Evolutionary conservation across 192 early-diverging fungal genomes (phyloP), one percentile per base, ranked within the genome.

Genomic region (Mortierella alpina): DNA sequence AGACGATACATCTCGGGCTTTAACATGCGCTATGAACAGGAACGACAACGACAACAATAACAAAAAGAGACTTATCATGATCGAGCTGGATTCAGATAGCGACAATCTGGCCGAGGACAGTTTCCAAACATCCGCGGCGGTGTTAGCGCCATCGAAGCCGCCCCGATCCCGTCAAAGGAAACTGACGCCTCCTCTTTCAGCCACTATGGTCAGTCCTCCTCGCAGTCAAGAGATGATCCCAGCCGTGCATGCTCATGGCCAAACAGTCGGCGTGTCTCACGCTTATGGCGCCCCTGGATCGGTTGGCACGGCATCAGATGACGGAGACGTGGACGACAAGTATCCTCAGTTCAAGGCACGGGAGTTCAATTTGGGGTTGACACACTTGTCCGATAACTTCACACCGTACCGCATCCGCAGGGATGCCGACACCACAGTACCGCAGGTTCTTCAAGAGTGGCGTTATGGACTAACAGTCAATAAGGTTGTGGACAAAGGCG

Each of bases 21-120:
- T 40, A 60, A 44, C 59, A 60, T 17, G 5, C 59, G 4, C 59
- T 44, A 5, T 44, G 7, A 44, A 60, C 59, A 60, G 42, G 12
- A 60, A 60, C 31, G 31, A 31, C 40, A 60, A 60, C 31, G 31
- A 31, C 31, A 31, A 31, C 31, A 31, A 31, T 31, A 31, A 31
- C 59, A 60, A 44, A 39, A 60, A 44, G 59, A 60, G 59, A 42
- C 59, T 40, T 17, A 13, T 31, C 31, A 3, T 60, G 42, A 17
- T 41, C 42, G 59, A 44, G 41, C 42, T 60, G 59, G 59, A 60
- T 60, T 42, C 59, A 44, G 59, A 60, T n/a, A 44, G 59, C 59
- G 41, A 42, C 20, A 4, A 23, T 56, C 22, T 56, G 39, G 8
- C 11, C 59, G 59, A 60, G 42, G 40, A 60, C 41, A 15, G 1